Evolutionary conservation across 805 yeast species (phyloP).

Genomic region (Starmera quercuum): DNA sequence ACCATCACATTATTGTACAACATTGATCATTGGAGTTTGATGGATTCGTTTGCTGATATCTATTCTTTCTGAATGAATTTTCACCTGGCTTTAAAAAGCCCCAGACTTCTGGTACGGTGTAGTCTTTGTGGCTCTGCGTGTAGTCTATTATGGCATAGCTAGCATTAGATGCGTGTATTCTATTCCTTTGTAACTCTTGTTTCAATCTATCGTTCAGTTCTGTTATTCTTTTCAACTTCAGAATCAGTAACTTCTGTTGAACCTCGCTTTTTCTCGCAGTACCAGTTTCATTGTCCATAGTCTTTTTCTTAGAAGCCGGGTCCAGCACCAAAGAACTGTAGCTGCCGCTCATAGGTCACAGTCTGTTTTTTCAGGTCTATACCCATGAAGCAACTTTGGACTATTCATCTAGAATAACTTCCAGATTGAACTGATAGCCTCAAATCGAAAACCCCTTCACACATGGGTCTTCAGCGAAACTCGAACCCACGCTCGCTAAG

Average conservation of each 20-base stretch:
- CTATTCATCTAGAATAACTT: too few species aligned
- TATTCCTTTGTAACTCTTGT: constrained; percentile 42
- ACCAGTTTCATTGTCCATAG: constrained; percentile 6
- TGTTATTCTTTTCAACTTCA: constrained; percentile 54
- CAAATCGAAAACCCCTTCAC: too few species aligned
- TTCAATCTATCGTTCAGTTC: constrained; percentile 48
- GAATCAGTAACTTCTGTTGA: constrained; percentile 38
- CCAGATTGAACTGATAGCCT: too few species aligned
- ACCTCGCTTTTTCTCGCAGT: constrained; percentile 11
- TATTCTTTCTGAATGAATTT: constrained; percentile 27
- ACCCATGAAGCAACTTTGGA: too few species aligned
- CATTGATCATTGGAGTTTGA: constrained; percentile 13
- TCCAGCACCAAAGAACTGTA: too few species aligned
- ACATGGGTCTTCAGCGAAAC: too few species aligned
- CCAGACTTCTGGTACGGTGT: constrained; percentile 31
- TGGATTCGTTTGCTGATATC: constrained; percentile 3
- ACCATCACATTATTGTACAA: constrained; percentile 26
- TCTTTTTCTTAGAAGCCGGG: too few species aligned
- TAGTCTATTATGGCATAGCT: constrained; percentile 36
- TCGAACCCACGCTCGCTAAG: too few species aligned
- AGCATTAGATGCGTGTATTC: constrained; percentile 61
- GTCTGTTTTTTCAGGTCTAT: too few species aligned
- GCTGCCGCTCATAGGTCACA: too few species aligned
- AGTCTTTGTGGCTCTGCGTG: constrained; percentile 27
- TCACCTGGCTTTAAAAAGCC: constrained; percentile 29